Conservation (phyloP, 441 rosid species). For the Erodium moschatum region DNA sequence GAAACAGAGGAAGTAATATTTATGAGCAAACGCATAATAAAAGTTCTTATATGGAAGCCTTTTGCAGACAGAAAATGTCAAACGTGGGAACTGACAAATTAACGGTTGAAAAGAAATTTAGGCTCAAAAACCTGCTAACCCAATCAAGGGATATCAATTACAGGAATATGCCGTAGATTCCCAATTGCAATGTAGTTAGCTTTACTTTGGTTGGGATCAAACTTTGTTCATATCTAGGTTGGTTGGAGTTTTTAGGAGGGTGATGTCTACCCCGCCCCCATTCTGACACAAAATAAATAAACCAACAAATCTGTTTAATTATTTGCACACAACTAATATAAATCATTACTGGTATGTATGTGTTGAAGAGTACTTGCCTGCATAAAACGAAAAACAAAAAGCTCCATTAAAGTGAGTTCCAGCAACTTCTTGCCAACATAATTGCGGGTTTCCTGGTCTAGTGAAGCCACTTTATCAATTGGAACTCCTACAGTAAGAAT, state of each 20-base stretch:
- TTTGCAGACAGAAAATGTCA: not conserved
- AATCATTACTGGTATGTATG: not conserved
- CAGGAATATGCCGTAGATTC: not conserved
- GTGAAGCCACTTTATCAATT: conserved; percentile 72
- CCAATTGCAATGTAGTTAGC: not conserved
- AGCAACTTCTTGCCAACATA: conserved; percentile 73
- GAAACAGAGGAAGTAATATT: not conserved
- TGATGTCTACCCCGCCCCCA: not conserved
- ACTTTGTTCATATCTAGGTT: not conserved
- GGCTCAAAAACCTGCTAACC: not conserved
- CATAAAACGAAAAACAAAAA: conserved; percentile 86
- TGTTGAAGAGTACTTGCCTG: conserved; percentile 33
- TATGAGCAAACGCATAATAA: not conserved
- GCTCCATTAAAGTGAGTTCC: conserved; percentile 74
- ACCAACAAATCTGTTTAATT: not conserved
- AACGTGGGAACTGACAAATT: not conserved
- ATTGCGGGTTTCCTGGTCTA: conserved; percentile 68
- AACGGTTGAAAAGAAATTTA: not conserved
- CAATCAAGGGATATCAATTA: not conserved
- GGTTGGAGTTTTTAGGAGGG: not conserved
- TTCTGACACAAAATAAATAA: not conserved
- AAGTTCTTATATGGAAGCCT: not conserved
- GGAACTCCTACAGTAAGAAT: conserved; percentile 50
- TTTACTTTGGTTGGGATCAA: not conserved
- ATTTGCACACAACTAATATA: not conserved